A percentile compares a stretch with the other conserved stretches of the same genome.
Conservation (phyloP, 176 grass and related monocot species). For the Phragmites australis region DNA sequence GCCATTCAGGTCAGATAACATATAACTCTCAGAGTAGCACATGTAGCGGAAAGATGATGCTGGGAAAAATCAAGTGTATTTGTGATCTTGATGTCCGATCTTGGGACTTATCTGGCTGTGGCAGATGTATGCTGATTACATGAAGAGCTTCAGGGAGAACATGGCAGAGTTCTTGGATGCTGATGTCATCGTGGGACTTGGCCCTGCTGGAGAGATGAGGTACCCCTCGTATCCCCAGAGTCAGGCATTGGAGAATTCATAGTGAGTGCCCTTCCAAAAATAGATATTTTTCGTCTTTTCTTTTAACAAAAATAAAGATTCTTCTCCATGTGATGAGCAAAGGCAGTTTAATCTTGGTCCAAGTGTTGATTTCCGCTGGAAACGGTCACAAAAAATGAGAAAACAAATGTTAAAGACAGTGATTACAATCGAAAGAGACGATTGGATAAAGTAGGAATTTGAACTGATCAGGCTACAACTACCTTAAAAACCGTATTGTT, state of each 20-base stretch:
- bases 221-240: conserved; percentile 80
- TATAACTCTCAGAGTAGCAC: not conserved
- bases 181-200: conserved; percentile 65
- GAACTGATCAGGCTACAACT: not conserved
- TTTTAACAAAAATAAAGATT: not conserved
- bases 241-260: conserved; percentile 94
- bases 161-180: conserved; percentile 72
- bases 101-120: conserved; percentile 17
- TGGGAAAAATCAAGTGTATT: not conserved
- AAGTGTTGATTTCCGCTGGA: not conserved
- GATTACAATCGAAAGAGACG: not conserved
- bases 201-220: conserved; percentile 85
- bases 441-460: not conserved
- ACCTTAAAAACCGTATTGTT: conserved; percentile 10
- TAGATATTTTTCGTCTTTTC: not conserved
- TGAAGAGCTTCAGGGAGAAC: conserved; percentile 82
- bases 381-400: not conserved
- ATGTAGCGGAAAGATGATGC: not conserved
- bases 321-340: conserved; percentile 31
- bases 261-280: conserved; percentile 43
- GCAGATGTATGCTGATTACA: conserved; percentile 87
- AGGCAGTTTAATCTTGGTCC: not conserved
- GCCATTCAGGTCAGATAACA: conserved; percentile 63
- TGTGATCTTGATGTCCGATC: not conserved
- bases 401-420: not conserved